Conservation (phyloP, 352 stramenopile genomes). For the Lagenidium giganteum region DNA sequence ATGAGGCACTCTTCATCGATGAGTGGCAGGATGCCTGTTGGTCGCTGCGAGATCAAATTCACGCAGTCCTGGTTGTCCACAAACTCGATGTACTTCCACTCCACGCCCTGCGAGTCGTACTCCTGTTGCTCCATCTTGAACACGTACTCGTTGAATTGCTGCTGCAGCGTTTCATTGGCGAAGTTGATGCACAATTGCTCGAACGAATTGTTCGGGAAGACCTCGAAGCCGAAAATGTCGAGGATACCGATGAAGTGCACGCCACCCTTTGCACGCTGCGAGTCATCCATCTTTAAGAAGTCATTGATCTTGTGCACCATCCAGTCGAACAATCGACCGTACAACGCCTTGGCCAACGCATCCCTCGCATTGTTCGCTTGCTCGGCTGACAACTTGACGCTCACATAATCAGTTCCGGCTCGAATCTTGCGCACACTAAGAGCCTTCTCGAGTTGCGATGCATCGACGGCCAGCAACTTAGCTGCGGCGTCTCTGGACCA, state of each 20-base stretch:
- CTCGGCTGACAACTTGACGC: slow-evolving; percentile 76
- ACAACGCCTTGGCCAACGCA: slow-evolving; percentile 79
- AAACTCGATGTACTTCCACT: slow-evolving; percentile 84
- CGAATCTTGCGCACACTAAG: slow-evolving; percentile 79
- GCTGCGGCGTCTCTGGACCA: slow-evolving; percentile 72
- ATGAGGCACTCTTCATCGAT: slow-evolving; percentile 89
- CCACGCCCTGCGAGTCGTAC: slow-evolving; percentile 78
- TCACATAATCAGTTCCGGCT: slow-evolving; percentile 78
- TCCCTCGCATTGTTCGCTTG: slow-evolving; percentile 83
- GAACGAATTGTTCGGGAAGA: slow-evolving; percentile 89
- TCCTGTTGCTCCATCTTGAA: slow-evolving; percentile 85
- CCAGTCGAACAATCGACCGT: slow-evolving; percentile 89
- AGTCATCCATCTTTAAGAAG: slow-evolving; percentile 77
- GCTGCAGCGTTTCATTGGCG: slow-evolving; percentile 85
- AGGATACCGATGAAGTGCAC: slow-evolving; percentile 86
- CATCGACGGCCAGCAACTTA: slow-evolving; percentile 64
- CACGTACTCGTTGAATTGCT: slow-evolving; percentile 87
- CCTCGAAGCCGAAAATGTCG: slow-evolving; percentile 92
- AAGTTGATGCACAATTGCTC: slow-evolving; percentile 91
- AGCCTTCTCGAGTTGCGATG: slow-evolving; percentile 60
- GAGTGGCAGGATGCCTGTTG: slow-evolving; percentile 73
- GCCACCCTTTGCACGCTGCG: slow-evolving; percentile 47
- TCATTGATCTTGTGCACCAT: slow-evolving; percentile 87
- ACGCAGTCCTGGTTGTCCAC: slow-evolving; percentile 87
- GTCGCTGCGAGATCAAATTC: slow-evolving; percentile 87